Conservation (phyloP, 2,329 filamentous ascomycete genomes). For the Penicillium sp. region DNA sequence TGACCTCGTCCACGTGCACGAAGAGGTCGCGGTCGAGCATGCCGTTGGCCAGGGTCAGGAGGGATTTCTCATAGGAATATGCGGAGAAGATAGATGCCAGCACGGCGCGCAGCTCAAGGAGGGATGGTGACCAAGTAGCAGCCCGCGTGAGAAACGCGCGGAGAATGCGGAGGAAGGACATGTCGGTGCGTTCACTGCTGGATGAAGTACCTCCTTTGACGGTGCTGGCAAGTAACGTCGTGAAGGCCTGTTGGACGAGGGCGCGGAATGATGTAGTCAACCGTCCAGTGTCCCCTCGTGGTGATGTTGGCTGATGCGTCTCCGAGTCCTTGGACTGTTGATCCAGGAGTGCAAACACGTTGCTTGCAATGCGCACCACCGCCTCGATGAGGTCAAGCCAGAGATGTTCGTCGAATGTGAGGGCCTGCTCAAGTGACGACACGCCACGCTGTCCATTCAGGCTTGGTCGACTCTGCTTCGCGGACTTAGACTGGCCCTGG, state of each 20-base stretch:
- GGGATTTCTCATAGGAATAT: slow-evolving; percentile 91
- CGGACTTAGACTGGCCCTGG: slow-evolving; percentile 73
- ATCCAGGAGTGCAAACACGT: slow-evolving; percentile 57
- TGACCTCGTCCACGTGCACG: slow-evolving; percentile 72
- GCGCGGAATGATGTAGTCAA: slow-evolving; percentile 67
- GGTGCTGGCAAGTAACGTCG: slow-evolving; percentile 74
- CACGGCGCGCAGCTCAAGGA: slow-evolving; percentile 82
- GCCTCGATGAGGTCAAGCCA: slow-evolving; percentile 66
- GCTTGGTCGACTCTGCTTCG: slow-evolving; percentile 32
- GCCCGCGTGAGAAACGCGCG: slow-evolving; percentile 84
- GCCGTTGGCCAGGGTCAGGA: slow-evolving; percentile 78
- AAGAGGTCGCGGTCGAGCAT: slow-evolving; percentile 89
- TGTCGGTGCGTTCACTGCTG: slow-evolving; percentile 48
- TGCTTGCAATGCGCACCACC: slow-evolving; percentile 62
- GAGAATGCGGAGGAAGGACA: slow-evolving; percentile 84
- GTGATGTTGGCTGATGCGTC: slow-evolving; percentile 10
- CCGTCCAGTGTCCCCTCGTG: slow-evolving; percentile 36
- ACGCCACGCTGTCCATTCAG: slow-evolving; percentile 38
- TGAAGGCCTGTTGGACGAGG: slow-evolving; percentile 87
- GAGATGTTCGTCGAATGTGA: slow-evolving; percentile 60
- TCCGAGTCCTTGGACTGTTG: slow-evolving; percentile 27
- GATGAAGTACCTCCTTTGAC: slow-evolving; percentile 47
- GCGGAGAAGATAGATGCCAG: slow-evolving; percentile 88
- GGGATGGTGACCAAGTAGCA: slow-evolving; percentile 74
- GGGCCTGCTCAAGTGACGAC: slow-evolving; percentile 53